A percentile compares a stretch with the other conserved stretches of the same genome.
These are phyloP conservation scores for Microbotryum saponariae DNA, from an alignment of 1,284 basidiomycete genomes.

Conservation along the genomic window DNA sequence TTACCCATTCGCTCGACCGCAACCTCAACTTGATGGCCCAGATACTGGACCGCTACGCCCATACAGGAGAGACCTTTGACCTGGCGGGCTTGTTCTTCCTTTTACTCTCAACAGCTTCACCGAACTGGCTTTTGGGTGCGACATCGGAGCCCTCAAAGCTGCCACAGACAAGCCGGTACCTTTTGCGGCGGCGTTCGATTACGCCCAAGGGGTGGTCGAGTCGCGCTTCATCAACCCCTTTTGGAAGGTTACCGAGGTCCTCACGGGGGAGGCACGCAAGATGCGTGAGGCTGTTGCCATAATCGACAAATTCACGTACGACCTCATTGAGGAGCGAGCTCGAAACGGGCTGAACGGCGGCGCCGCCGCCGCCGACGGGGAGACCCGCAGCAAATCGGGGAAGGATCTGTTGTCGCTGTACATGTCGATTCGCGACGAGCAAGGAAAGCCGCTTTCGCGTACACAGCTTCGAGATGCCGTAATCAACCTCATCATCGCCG, in stretches of 20 bases:
- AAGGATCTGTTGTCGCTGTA: slow-evolving; percentile 10
- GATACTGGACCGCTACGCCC: slow-evolving; percentile 20
- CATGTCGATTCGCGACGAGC: slow-evolving; percentile 21
- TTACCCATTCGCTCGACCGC: slow-evolving; percentile 24
- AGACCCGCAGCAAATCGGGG: too few relatives aligned
- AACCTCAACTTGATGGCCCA: slow-evolving; percentile 33
- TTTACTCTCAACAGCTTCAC: slow-evolving; percentile 18
- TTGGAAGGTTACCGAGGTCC: slow-evolving; percentile 29
- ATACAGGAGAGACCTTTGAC: slow-evolving; percentile 14
- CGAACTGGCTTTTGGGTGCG: slow-evolving; percentile 6
- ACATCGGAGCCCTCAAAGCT: slow-evolving; percentile 15
- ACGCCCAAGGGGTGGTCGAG: slow-evolving; percentile 34
- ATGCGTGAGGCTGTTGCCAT: slow-evolving; percentile 26
- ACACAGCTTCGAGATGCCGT: slow-evolving; percentile 10
- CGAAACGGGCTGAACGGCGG: too few relatives aligned
- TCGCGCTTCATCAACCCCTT: slow-evolving; percentile 9
- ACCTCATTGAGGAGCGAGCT: slow-evolving; percentile 32
- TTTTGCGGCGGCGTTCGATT: slow-evolving; percentile 39
- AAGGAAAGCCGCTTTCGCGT: slow-evolving; percentile 10
- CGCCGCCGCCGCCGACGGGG: too few relatives aligned
- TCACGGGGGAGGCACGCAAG: slow-evolving; percentile 23
- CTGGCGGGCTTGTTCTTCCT: slow-evolving; percentile 11
- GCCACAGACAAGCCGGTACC: slow-evolving; percentile 28
- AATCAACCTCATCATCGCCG: slow-evolving; percentile 29
- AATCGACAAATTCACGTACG: slow-evolving; percentile 33